These are phyloP conservation scores for Wickerhamiella parazyma DNA, from an alignment of 805 yeast species.

Conservation along the genomic window DNA sequence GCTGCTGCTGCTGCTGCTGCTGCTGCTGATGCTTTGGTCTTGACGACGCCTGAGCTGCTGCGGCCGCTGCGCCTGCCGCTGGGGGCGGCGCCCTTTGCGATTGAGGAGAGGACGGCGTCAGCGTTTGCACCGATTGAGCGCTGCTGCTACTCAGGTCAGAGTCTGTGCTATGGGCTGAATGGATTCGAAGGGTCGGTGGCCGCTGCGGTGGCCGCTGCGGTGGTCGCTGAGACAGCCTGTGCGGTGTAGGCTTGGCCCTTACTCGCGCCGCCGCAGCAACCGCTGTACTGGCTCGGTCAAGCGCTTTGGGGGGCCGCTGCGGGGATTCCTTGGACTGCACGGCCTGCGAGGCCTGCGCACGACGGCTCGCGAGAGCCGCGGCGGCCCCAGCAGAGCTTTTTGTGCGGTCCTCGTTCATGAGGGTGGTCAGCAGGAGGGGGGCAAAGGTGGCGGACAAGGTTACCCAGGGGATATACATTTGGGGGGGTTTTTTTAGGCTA, in stretches of 20 bases:
- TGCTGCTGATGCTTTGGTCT: not conserved
- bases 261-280: not conserved
- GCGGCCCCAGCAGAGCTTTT: conserved; percentile 3
- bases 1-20: not conserved
- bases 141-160: not conserved
- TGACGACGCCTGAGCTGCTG: not conserved
- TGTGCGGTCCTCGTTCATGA: not conserved
- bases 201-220: conserved; percentile 1
- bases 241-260: too few relatives aligned
- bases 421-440: not conserved
- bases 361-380: conserved; percentile 4
- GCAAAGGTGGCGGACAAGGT: too few relatives aligned
- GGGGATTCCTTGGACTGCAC: not conserved
- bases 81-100: too few relatives aligned
- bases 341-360: not conserved
- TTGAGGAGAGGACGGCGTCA: too few relatives aligned
- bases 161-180: not conserved
- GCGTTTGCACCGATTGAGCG: not conserved
- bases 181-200: not conserved
- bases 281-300: not conserved
- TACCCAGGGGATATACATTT: too few relatives aligned
- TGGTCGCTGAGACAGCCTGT: too few relatives aligned
- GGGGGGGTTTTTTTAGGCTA: too few relatives aligned
- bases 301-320: not conserved
- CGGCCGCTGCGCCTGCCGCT: not conserved